Percentiles rank a stretch among this genome's conserved stretches.
phyloP scores from a whole-genome alignment of 2,329 filamentous ascomycete species.

The Catunica adiposa region DNA sequence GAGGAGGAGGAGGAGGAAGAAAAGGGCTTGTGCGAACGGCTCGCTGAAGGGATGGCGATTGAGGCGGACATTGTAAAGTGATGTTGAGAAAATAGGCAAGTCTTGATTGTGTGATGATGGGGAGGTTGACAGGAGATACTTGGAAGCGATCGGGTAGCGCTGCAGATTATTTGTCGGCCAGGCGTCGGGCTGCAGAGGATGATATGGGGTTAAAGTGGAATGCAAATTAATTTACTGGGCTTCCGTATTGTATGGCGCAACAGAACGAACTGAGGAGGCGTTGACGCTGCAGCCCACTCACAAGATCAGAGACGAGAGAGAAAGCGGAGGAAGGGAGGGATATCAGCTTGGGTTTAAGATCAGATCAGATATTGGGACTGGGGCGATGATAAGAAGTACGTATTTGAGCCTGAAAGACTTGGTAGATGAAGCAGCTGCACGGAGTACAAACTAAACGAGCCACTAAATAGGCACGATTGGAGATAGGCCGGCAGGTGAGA shows the following conservation, averaged over 20 bases:
- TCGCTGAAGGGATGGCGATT: constrained; percentile 46
- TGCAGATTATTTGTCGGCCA: not conserved
- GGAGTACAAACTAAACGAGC: no score
- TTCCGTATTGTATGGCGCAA: no score
- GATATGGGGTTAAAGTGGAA: no score
- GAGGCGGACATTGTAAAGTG: constrained; percentile 44
- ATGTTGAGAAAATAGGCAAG: not conserved
- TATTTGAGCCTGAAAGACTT: no score
- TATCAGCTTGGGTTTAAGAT: not conserved
- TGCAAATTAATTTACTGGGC: no score
- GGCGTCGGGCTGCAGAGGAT: not conserved
- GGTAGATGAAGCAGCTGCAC: no score
- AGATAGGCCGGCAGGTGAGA: no score
- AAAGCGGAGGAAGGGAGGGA: constrained; percentile 4
- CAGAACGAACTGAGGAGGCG: no score
- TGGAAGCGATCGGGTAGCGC: not conserved
- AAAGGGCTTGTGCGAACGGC: constrained; percentile 20
- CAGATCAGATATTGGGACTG: not conserved
- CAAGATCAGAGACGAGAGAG: not conserved
- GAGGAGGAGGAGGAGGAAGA: constrained; percentile 27
- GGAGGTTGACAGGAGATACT: not conserved
- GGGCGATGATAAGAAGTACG: no score
- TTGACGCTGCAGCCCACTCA: no score
- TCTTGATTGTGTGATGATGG: no score
- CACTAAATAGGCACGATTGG: no score